These are phyloP conservation scores for Neonectria magnoliae DNA, from an alignment of 2,329 filamentous ascomycete species.

Conservation along the genomic window DNA sequence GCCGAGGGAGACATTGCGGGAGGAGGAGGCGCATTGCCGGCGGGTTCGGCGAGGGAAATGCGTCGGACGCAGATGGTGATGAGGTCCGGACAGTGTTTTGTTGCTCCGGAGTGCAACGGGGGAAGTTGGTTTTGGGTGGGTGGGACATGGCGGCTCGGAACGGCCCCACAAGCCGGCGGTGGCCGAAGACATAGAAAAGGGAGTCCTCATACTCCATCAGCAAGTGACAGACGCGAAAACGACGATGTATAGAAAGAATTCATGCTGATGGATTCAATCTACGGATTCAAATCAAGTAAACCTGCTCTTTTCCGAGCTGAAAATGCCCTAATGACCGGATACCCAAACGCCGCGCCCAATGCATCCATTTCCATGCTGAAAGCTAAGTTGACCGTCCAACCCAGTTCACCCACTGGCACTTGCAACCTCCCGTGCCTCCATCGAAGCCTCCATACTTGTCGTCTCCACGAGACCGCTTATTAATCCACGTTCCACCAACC, in stretches of 20 bases:
- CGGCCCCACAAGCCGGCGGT: slow-evolving; percentile 31
- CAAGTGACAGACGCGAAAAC: neutral
- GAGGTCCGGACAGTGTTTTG: neutral
- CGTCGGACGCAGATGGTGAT: slow-evolving; percentile 1
- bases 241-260: neutral
- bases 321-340: slow-evolving; percentile 5
- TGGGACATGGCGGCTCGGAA: slow-evolving; percentile 15
- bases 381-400: slow-evolving; percentile 26
- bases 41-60: neutral
- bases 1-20: slow-evolving; percentile 14
- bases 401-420: slow-evolving; percentile 70
- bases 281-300: slow-evolving; percentile 16
- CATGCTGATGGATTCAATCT: slow-evolving; percentile 2
- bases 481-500: slow-evolving; percentile 63
- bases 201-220: neutral
- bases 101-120: neutral
- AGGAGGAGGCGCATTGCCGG: slow-evolving; percentile 30
- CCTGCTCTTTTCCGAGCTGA: slow-evolving; percentile 13
- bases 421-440: slow-evolving; percentile 70
- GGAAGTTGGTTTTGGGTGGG: slow-evolving; percentile 8
- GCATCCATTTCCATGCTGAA: neutral
- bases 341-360: slow-evolving; percentile 3
- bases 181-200: neutral
- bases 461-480: slow-evolving; percentile 57
- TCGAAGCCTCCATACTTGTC: slow-evolving; percentile 67